A percentile compares a stretch with the other conserved stretches of the same genome.
These are phyloP conservation scores for Mallotus nudiflorus DNA, from an alignment of 345 rosid genomes.

Conservation along the genomic window DNA sequence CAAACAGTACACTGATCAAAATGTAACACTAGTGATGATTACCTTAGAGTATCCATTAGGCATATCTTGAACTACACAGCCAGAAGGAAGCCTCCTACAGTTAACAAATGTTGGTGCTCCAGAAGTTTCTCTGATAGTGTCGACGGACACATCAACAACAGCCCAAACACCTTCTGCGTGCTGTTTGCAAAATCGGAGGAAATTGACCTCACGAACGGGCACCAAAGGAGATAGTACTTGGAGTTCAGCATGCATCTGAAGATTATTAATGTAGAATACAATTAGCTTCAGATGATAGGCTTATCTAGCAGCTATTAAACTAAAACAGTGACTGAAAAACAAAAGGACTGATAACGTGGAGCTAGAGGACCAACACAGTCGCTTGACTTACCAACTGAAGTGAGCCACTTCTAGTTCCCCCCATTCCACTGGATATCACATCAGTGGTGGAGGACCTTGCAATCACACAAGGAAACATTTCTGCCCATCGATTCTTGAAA, in stretches of 20 bases:
- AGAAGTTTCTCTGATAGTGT: slow-evolving; percentile 50
- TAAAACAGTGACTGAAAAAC: too few relatives aligned
- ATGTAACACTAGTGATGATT: slow-evolving; percentile 21
- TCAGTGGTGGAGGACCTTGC: slow-evolving; percentile 76
- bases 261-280: too few relatives aligned
- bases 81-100: slow-evolving; percentile 94
- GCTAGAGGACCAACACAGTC: not conserved
- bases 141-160: slow-evolving; percentile 90
- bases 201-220: slow-evolving; percentile 83
- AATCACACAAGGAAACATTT: slow-evolving; percentile 90
- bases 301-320: not conserved
- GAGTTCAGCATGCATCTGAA: slow-evolving; percentile 87
- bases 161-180: slow-evolving; percentile 96
- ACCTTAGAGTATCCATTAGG: slow-evolving; percentile 98
- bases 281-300: too few relatives aligned
- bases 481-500: slow-evolving; percentile 85
- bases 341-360: not conserved
- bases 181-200: slow-evolving; percentile 90
- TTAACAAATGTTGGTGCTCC: slow-evolving; percentile 47
- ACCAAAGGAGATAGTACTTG: slow-evolving; percentile 91
- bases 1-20: not conserved
- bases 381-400: slow-evolving; percentile 71
- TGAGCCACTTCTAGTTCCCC: slow-evolving; percentile 89
- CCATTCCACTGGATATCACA: slow-evolving; percentile 79
- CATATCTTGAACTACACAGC: slow-evolving; percentile 94